phyloP scores from a whole-genome alignment of 2,329 filamentous ascomycete species.

The Claviceps capensis region DNA sequence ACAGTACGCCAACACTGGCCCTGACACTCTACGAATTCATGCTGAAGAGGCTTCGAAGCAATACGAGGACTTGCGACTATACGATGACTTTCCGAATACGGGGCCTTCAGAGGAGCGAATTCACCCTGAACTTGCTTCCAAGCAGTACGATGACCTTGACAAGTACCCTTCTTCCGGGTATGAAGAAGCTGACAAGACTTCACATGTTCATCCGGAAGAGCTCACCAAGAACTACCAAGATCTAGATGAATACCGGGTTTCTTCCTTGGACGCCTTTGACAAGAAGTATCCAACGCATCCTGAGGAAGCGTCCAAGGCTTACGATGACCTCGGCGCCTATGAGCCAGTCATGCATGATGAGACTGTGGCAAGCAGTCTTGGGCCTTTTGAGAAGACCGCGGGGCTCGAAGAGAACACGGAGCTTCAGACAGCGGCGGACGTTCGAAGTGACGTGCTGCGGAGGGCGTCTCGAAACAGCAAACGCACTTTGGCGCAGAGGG shows the following conservation, averaged over 20 bases:
- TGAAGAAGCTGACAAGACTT: slow-evolving; percentile 13
- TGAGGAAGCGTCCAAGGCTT: slow-evolving; percentile 23
- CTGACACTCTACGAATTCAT: slow-evolving; percentile 12
- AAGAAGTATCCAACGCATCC: slow-evolving; percentile 16
- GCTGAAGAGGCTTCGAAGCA: slow-evolving; percentile 23
- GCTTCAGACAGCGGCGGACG: slow-evolving; percentile 16
- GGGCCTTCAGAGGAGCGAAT: slow-evolving; percentile 11
- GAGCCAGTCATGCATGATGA: slow-evolving; percentile 22
- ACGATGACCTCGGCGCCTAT: slow-evolving; percentile 29
- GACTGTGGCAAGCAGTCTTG: slow-evolving; percentile 20
- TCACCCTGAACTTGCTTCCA: slow-evolving; percentile 19
- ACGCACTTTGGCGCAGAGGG: slow-evolving; percentile 1
- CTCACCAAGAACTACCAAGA: slow-evolving; percentile 26
- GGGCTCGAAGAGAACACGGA: slow-evolving; percentile 8
- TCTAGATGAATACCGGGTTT: slow-evolving; percentile 25
- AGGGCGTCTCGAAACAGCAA: slow-evolving; percentile 13
- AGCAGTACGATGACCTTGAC: slow-evolving; percentile 20
- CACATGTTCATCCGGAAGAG: slow-evolving; percentile 24
- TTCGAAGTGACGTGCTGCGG: slow-evolving; percentile 18
- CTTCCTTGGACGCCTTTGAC: slow-evolving; percentile 15
- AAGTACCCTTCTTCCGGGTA: slow-evolving; percentile 18
- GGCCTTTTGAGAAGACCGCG: slow-evolving; percentile 20
- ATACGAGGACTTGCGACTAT: slow-evolving; percentile 22
- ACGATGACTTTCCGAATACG: slow-evolving; percentile 15
- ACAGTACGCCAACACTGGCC: slow-evolving; percentile 16